Base-by-base conservation (phyloP, 2,329 filamentous ascomycete species). In the Mycosphaerella sp. region DNA sequence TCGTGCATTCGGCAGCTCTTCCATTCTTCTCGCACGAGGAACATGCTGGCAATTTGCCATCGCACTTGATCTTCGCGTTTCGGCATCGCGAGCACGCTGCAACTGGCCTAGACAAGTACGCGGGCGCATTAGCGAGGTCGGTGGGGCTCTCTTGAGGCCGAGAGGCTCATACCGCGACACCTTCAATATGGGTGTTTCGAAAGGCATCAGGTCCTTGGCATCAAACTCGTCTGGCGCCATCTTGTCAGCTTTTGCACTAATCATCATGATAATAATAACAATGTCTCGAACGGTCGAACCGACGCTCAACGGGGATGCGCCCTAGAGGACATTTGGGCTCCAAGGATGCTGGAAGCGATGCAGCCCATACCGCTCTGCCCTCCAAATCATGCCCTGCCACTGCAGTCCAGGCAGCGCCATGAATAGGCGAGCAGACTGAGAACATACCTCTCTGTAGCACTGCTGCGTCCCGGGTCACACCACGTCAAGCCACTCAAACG, bases 1-100 rank as follows among this genome's bases (percentile, higher is more conserved):
- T 90, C 6, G 90, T 95, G 70, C 93, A 98, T 68, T 95, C 90
- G 56, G 79, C 84, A 52, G 87, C 84, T 58, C 89, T 86, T 31
- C 91, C 90, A 11, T 89, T 89, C 72, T 90, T 91, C 72, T 96
- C 92, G 68, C 93, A 97, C 14, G 92, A 92, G 6, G 90, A 95
- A 69, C 93, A 98, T 6, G 91, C 90, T 9, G 93, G 93, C 38
- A 97, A 77, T 71, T 96, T 96, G 58, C 93, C 92, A 74, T 97
- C 93, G 67, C 93, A 98, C 83, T 95, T 96, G 69, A 97, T 90
- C 75, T 98, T 98, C 51, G 92, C 91, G 57, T 86, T 82, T 57
- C 93, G 88, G 75, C 87, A 92, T 76, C 86, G 79, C 55, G 86
- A 87, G 69, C 87, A 92, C 23, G 87, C 87, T 32, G 60, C 60